phyloP scores from a whole-genome alignment of 768 basidiomycete genomes.

The Hemileccinum impolitum region DNA sequence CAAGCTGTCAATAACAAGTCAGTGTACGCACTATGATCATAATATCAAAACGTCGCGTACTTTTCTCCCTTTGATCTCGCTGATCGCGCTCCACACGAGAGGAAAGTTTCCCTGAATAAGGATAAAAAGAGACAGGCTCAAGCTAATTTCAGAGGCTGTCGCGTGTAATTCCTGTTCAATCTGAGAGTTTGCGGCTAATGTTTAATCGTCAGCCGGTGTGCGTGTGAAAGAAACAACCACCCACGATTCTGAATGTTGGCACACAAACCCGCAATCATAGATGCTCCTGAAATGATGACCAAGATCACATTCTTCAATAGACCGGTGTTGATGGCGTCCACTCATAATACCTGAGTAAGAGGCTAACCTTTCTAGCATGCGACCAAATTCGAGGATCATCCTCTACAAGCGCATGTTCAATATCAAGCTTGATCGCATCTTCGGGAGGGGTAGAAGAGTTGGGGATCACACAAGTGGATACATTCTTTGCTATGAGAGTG shows the following conservation, averaged over 20 bases:
- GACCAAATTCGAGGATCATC: conserved; percentile 68
- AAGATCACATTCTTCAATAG: conserved; percentile 17
- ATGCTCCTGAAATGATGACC: conserved; percentile 25
- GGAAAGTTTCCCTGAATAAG: conserved; percentile 59
- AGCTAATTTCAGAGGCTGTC: conserved; percentile 58
- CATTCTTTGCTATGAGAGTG: not conserved
- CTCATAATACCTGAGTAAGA: not conserved
- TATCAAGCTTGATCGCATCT: conserved; percentile 23
- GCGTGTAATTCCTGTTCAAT: conserved; percentile 64
- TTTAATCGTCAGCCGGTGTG: not conserved
- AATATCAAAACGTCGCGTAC: conserved; percentile 29
- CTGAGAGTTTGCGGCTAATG: conserved; percentile 60
- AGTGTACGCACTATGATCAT: not conserved
- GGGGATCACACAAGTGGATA: not conserved
- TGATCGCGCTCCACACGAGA: conserved; percentile 31
- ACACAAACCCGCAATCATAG: conserved; percentile 28
- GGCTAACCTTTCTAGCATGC: conserved; percentile 47
- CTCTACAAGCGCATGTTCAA: conserved; percentile 42
- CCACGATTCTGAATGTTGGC: conserved; percentile 31
- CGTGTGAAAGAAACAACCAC: not conserved
- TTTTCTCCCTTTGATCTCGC: conserved; percentile 69
- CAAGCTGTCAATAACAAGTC: conserved; percentile 34
- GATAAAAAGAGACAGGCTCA: conserved; percentile 69
- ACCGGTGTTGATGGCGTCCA: not conserved
- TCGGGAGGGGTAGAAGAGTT: not conserved